phyloP scores from a whole-genome alignment of 140 eudicot genomes.

The Stevia rebaudiana region DNA sequence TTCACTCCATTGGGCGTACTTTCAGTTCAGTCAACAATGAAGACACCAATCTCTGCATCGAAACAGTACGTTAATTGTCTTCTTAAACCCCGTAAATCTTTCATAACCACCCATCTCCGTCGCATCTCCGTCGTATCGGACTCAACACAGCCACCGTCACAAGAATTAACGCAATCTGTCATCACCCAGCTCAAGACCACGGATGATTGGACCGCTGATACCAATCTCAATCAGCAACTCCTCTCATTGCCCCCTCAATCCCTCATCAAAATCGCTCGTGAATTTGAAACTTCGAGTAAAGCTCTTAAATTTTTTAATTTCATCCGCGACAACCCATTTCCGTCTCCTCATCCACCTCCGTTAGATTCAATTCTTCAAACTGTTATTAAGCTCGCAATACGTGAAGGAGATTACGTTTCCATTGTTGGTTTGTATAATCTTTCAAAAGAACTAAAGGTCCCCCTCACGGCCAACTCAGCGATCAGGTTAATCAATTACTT shows the following conservation, averaged over 20 bases:
- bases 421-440: constrained; percentile 31
- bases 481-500: constrained; percentile 42
- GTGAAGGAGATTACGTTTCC: constrained; percentile 20
- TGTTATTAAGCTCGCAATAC: constrained; percentile 45
- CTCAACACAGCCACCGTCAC: constrained; percentile 24
- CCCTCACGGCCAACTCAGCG: constrained; percentile 40
- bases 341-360: constrained; percentile 4
- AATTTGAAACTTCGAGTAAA: constrained; percentile 30
- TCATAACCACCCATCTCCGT: constrained; percentile 29
- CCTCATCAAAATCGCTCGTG: constrained; percentile 49
- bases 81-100: constrained; percentile 36
- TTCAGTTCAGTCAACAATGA: constrained; percentile 21
- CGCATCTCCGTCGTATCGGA: constrained; percentile 38
- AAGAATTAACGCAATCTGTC: constrained; percentile 19
- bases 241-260: constrained; percentile 35
- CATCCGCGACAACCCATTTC: constrained; percentile 29
- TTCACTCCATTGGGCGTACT: background rate
- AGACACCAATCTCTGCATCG: constrained; percentile 17
- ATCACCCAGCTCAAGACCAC: constrained; percentile 41
- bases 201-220: constrained; percentile 39
- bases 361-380: constrained; percentile 47
- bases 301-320: constrained; percentile 49
- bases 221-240: constrained; percentile 39
- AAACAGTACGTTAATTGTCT: constrained; percentile 18
- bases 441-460: constrained; percentile 29